Evolutionary conservation across 768 basidiomycete genomes (phyloP), one percentile per base, ranked within the genome.

Genomic region (Psilocybe azurescens): DNA sequence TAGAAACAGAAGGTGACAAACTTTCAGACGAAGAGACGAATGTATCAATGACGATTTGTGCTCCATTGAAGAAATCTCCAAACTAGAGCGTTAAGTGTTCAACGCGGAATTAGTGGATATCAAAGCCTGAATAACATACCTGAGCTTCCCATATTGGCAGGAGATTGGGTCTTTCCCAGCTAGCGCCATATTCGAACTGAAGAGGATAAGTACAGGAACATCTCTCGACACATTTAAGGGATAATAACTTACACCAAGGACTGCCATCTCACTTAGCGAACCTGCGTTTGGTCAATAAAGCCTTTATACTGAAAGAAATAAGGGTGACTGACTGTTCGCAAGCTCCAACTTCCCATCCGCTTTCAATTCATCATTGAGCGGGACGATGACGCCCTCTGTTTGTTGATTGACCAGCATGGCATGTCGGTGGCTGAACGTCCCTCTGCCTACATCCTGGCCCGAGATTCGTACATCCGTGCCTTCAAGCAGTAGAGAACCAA

Each of bases 141-240:
- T 96, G 95, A 0, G 94, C 94, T 72, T 97, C 95, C 94, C 95
- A 96, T 38, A 97, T 93, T 0, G 92, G 87, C 56, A 96, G 76
- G 20, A 95, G 73, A 64, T 87, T 83, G 0, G 94, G 95, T 24
- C 86, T 78, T 73, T 95, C 93, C 93, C 94, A 95, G 67, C 91
- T 94, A 51, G 91, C 83, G 0, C 95, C 95, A 65, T 93, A 94
- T 70, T 97, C 95, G 63, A 96, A 97, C 85, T 94, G 24, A 67
- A 1, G 5, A 49, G 18, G 5, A n/a, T 24, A 8, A 7, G 16
- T 7, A 32, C 14, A 29, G 33, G 33, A 30, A 47, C 29, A 24
- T 24, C 24, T 24, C 24, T 2, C 24, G 24, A 0, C 24, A 59
- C 6, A 65, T 14, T 44, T 24, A 41, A 55, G 14, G 3, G 18